Conservation (phyloP, 148 eudicot genomes). For the Heliosperma pusillum region DNA sequence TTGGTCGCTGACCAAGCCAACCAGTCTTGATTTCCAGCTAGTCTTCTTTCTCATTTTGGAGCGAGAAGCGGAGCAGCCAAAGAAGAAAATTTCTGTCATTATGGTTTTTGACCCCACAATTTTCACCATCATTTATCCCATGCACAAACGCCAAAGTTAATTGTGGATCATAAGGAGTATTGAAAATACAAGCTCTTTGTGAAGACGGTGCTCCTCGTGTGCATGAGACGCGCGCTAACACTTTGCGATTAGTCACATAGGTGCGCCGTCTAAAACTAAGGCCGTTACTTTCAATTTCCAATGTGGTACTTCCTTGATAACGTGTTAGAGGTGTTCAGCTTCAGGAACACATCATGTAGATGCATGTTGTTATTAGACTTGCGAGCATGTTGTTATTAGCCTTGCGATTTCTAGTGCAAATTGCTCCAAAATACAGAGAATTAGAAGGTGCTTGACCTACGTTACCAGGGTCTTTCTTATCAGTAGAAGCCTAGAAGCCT, state of each 20-base stretch:
- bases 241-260: neutral
- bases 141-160: neutral
- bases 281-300: neutral
- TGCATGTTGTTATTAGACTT: neutral
- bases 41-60: too few species aligned
- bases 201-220: neutral
- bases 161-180: neutral
- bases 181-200: neutral
- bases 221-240: neutral
- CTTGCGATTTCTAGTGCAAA: neutral
- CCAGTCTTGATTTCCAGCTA: too few species aligned
- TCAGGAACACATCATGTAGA: neutral
- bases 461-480: neutral
- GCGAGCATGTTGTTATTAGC: neutral
- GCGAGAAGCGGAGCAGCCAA: too few species aligned
- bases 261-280: neutral
- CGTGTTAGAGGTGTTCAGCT: neutral
- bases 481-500: neutral
- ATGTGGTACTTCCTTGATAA: neutral
- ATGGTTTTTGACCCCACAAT: neutral
- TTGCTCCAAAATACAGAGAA: neutral
- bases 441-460: neutral
- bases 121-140: neutral
- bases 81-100: neutral
- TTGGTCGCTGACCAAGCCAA: too few species aligned